Conservation (phyloP, 2,329 filamentous ascomycete genomes). For the Sporothrix curviconia region DNA sequence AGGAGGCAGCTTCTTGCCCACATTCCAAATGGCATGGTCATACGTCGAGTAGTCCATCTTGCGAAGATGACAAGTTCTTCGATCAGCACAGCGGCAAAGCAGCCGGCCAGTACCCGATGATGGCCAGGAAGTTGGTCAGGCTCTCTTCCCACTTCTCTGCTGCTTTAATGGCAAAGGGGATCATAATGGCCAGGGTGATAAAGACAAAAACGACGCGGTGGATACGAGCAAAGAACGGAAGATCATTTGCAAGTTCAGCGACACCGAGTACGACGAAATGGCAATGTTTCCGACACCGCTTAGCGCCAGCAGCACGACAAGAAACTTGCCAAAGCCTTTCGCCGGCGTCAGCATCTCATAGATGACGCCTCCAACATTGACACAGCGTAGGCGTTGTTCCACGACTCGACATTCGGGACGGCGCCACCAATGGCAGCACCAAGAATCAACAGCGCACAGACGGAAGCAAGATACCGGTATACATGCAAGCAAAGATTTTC, state of each 20-base stretch:
- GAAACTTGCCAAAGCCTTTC: constrained; percentile 41
- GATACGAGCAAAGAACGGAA: constrained; percentile 46
- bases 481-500: constrained; percentile 42
- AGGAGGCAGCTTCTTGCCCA: constrained; percentile 37
- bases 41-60: constrained; percentile 37
- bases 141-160: constrained; percentile 51
- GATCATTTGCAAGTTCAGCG: constrained; percentile 45
- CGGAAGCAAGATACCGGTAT: constrained; percentile 44
- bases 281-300: constrained; percentile 39
- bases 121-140: constrained; percentile 49
- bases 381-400: constrained; percentile 35
- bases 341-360: constrained; percentile 40
- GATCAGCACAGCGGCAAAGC: constrained; percentile 45
- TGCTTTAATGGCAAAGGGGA: constrained; percentile 51
- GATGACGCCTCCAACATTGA: constrained; percentile 41
- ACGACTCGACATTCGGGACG: constrained; percentile 36
- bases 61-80: constrained; percentile 45
- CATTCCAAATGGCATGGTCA: constrained; percentile 43
- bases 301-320: constrained; percentile 40
- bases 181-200: constrained; percentile 51
- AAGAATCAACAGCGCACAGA: constrained; percentile 43
- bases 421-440: constrained; percentile 46
- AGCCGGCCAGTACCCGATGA: constrained; percentile 54
- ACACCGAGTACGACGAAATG: constrained; percentile 33
- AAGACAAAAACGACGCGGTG: constrained; percentile 53